phyloP scores from a whole-genome alignment of 2,329 filamentous ascomycete species.

The Rhynchosporium secalis region DNA sequence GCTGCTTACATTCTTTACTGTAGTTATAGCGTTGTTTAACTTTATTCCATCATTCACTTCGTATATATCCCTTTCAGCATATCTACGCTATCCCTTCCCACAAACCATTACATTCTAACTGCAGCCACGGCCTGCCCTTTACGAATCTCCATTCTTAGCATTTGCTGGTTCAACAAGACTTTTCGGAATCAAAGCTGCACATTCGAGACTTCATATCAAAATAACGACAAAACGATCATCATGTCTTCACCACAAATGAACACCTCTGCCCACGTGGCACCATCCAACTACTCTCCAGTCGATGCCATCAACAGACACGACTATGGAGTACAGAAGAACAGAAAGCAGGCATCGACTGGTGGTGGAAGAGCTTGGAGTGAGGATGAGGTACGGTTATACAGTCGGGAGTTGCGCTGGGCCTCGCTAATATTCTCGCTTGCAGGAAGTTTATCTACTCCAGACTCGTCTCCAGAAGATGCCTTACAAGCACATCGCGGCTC shows the following conservation, averaged over 20 bases:
- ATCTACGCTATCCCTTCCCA: conserved; percentile 26
- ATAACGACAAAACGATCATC: conserved; percentile 35
- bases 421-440: conserved; percentile 21
- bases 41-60: conserved; percentile 36
- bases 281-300: conserved; percentile 42
- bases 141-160: conserved; percentile 34
- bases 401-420: not conserved
- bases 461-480: conserved; percentile 86
- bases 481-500: conserved; percentile 84
- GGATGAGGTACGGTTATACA: conserved; percentile 63
- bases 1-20: conserved; percentile 53
- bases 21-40: conserved; percentile 39
- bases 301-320: conserved; percentile 59
- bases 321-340: conserved; percentile 62
- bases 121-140: conserved; percentile 48
- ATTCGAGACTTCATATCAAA: conserved; percentile 23
- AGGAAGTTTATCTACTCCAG: conserved; percentile 83
- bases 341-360: conserved; percentile 68
- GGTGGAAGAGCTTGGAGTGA: conserved; percentile 83
- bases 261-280: conserved; percentile 36
- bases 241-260: conserved; percentile 42
- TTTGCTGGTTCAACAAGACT: conserved; percentile 38
- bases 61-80: conserved; percentile 24
- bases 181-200: conserved; percentile 27
- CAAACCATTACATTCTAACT: conserved; percentile 43